These are phyloP conservation scores for Breynia disticha DNA, from an alignment of 441 rosid species.

Conservation along the genomic window DNA sequence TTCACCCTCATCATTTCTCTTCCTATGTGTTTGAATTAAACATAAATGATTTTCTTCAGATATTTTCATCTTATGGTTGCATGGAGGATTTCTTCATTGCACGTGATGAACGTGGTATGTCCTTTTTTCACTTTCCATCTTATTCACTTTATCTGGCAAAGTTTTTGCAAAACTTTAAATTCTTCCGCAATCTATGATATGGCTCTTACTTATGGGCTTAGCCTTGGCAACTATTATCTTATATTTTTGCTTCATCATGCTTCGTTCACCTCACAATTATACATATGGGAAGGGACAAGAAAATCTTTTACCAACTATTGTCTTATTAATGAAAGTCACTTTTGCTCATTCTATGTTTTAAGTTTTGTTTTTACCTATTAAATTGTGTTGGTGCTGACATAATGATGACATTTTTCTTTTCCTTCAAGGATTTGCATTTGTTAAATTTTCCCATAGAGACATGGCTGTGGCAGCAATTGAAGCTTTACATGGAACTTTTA, in stretches of 20 bases:
- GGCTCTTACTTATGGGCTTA: too few species aligned
- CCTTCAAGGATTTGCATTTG: constrained; percentile 73
- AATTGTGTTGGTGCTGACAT: constrained; percentile 18
- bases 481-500: constrained; percentile 63
- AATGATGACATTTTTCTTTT: constrained; percentile 17
- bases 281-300: too few species aligned
- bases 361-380: too few species aligned
- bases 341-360: too few species aligned
- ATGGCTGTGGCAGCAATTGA: constrained; percentile 89
- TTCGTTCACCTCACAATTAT: too few species aligned
- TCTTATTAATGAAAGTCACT: too few species aligned
- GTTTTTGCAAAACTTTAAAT: too few species aligned
- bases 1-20: constrained; percentile 3
- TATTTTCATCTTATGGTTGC: constrained; percentile 61
- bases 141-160: not conserved
- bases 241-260: too few species aligned
- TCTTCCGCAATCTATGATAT: too few species aligned
- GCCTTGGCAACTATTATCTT: too few species aligned
- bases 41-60: constrained; percentile 32
- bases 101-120: constrained; percentile 56
- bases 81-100: constrained; percentile 67
- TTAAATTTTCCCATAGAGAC: constrained; percentile 62
- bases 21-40: constrained; percentile 11
- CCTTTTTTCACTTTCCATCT: constrained; percentile 20
- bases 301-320: too few species aligned